Conservation (phyloP, 2,329 filamentous ascomycete genomes). For the Penicillium sp. region DNA sequence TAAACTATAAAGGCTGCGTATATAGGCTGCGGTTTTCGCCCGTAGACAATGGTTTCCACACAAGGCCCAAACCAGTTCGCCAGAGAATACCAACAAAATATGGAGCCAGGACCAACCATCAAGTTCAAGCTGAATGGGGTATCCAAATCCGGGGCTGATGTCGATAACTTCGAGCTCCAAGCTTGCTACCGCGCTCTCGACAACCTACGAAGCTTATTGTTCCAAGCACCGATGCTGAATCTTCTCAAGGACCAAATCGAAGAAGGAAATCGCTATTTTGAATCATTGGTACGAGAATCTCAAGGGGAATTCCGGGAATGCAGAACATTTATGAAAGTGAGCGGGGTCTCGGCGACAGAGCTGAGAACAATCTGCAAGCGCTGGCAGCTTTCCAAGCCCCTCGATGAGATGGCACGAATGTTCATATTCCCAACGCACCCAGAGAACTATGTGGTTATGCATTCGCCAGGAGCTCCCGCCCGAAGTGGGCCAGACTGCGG, state of each 20-base stretch:
- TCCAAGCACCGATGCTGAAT: background rate
- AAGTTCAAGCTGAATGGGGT: constrained; percentile 4
- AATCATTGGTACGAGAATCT: background rate
- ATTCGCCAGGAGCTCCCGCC: background rate
- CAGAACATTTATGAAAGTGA: background rate
- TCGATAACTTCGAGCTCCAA: constrained; percentile 1
- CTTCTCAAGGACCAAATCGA: constrained; percentile 1
- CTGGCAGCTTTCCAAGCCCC: constrained; percentile 1
- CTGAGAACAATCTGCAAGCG: background rate
- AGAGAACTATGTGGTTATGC: constrained; percentile 3
- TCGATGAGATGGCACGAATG: background rate
- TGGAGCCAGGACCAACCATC: background rate
- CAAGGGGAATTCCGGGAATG: background rate
- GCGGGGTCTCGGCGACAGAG: background rate
- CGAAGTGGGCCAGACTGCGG: background rate
- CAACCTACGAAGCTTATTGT: constrained; percentile 5
- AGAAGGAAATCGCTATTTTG: constrained; percentile 2
- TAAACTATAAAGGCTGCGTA: background rate
- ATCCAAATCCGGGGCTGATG: background rate
- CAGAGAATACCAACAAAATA: background rate
- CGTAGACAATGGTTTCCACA: background rate
- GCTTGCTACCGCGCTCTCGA: constrained; percentile 2
- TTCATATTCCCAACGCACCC: constrained; percentile 5
- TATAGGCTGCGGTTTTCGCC: background rate
- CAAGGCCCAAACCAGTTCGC: background rate